A percentile compares a stretch with the other conserved stretches of the same genome.
Evolutionary conservation across 2,329 filamentous ascomycete species (phyloP).

Genomic region (Helicocarpus griseus): DNA sequence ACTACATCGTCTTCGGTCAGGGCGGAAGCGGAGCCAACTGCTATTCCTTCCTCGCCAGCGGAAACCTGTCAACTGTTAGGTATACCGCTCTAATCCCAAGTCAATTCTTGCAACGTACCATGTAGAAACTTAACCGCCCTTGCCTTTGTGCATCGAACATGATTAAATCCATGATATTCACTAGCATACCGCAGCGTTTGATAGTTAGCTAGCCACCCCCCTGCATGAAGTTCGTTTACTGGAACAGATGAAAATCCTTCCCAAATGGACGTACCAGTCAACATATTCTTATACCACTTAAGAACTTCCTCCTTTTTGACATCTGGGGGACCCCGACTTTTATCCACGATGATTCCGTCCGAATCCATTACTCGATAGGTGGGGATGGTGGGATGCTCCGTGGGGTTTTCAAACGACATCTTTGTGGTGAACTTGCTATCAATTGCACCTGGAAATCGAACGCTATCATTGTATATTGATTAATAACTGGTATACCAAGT

Average conservation of each 20-base stretch:
- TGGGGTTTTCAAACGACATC: constrained; percentile 67
- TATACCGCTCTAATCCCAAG: too few species aligned
- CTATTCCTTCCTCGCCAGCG: constrained; percentile 87
- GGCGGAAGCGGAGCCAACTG: constrained; percentile 78
- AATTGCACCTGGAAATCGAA: constrained; percentile 81
- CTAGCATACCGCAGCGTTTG: constrained; percentile 21
- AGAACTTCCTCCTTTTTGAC: constrained; percentile 54
- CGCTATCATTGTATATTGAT: constrained; percentile 29
- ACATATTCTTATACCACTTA: constrained; percentile 55
- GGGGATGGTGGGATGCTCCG: constrained; percentile 64
- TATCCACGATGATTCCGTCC: constrained; percentile 73
- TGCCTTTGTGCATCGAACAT: constrained; percentile 98
- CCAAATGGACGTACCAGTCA: constrained; percentile 37
- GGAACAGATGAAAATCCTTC: too few species aligned
- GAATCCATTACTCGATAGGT: constrained; percentile 91
- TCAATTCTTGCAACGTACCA: too few species aligned
- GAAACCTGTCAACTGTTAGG: constrained; percentile 43
- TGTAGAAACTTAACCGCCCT: constrained; percentile 91
- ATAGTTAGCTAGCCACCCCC: background rate
- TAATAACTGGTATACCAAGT: too few species aligned
- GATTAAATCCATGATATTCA: constrained; percentile 85
- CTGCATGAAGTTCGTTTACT: too few species aligned
- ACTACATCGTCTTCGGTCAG: constrained; percentile 77
- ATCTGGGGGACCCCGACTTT: constrained; percentile 54
- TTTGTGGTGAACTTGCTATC: constrained; percentile 83